A percentile compares a stretch with the other conserved stretches of the same genome.
These are phyloP conservation scores for Fusarium ambrosium DNA, from an alignment of 2,329 filamentous ascomycete species.

Conservation along the genomic window DNA sequence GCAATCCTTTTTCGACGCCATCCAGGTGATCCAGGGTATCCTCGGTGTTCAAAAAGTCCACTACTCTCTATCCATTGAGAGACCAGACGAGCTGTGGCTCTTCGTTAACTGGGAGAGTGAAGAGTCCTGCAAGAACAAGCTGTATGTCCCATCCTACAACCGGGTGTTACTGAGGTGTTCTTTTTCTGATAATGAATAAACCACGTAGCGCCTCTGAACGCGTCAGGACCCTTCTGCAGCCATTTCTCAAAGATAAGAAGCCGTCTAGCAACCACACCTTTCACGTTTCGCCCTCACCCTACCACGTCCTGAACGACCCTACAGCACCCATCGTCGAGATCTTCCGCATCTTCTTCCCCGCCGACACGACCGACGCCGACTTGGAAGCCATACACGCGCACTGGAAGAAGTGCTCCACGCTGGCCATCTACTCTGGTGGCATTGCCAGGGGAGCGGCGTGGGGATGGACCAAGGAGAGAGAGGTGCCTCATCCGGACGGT, in stretches of 20 bases:
- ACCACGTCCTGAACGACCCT: too few relatives aligned
- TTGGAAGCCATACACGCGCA: too few relatives aligned
- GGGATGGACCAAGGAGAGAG: too few relatives aligned
- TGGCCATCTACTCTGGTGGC: too few relatives aligned
- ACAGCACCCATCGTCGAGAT: too few relatives aligned
- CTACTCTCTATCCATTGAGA: neutral
- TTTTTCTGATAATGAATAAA: neutral
- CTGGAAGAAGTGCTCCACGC: too few relatives aligned
- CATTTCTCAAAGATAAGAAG: neutral
- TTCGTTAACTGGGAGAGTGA: neutral
- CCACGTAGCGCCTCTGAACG: neutral
- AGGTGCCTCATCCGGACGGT: too few relatives aligned
- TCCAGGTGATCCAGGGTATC: neutral
- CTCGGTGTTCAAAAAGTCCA: neutral
- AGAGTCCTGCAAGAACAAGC: neutral
- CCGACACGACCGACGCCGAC: too few relatives aligned
- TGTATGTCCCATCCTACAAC: neutral
- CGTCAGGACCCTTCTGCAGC: accelerated
- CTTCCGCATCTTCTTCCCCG: too few relatives aligned
- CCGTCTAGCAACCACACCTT: neutral
- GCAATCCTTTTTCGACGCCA: neutral
- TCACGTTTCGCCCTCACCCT: too few relatives aligned
- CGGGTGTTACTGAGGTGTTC: neutral
- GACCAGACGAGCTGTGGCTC: neutral
- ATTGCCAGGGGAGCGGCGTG: too few relatives aligned